Conservation (phyloP, 192 early-diverging fungal genomes). For the Coemansia sp. region DNA sequence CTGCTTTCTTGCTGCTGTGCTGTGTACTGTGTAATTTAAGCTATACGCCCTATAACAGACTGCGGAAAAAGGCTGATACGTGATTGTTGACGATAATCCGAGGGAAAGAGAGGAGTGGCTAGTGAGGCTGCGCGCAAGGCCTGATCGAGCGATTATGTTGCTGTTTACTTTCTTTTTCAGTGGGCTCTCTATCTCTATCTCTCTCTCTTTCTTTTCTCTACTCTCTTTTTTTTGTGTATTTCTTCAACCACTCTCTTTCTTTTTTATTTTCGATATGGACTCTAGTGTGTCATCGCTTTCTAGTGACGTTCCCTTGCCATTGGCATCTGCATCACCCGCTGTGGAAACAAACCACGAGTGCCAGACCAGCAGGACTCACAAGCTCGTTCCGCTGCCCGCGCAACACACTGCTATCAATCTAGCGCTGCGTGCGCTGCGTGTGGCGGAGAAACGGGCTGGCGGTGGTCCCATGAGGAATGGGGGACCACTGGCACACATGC, state of each 20-base stretch:
- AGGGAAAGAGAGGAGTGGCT: not conserved
- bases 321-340: not conserved
- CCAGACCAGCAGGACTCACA: not conserved
- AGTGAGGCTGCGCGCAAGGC: not conserved
- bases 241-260: not conserved
- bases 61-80: not conserved
- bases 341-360: not conserved
- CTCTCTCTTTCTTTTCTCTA: not conserved
- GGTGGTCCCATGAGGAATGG: not conserved
- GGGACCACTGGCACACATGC: conserved; percentile 12
- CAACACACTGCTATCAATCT: conserved; percentile 9
- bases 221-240: not conserved
- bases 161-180: not conserved
- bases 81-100: conserved; percentile 9
- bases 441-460: conserved; percentile 9
- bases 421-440: conserved; percentile 16
- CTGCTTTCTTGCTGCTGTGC: not conserved
- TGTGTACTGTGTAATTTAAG: conserved; percentile 1
- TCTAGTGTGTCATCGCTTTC: not conserved
- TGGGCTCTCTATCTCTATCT: not conserved
- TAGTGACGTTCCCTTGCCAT: not conserved
- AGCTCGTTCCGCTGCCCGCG: not conserved
- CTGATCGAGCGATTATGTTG: not conserved
- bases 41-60: not conserved
- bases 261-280: not conserved